Base-by-base conservation (phyloP, 2,329 filamentous ascomycete species). In the Blumeria hordei region DNA sequence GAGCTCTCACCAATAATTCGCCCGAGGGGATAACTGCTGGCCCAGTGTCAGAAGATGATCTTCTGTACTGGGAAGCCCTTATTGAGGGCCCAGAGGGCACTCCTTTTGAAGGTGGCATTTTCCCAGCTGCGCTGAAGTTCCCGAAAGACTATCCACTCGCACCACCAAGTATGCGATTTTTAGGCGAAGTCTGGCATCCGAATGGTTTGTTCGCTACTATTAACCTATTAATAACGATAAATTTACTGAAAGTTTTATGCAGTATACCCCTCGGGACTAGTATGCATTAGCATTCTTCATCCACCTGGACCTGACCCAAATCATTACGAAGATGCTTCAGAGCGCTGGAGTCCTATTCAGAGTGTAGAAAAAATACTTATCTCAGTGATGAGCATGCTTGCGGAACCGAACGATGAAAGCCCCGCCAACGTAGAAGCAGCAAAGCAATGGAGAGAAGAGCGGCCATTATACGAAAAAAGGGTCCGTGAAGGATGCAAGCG, bases 231-330 rank as follows among this genome's bases (percentile, higher is more conserved):
- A 28, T 28, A 28, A 28, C 21, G 39, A 43, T 14, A 32, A 18
- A 39, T 50, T 14, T 49, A 16, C 10, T 36, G 4, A 34, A 28
- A 50, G 6, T 21, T 60, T 12, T 16, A n/a, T 43, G 39, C 10
- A 94, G 88, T 96, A 54, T 96, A 96, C 67, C 77, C 83, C 14
- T 90, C 83, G 66, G 90, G 90, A 59, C 77, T 90, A 16, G 92
- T 96, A 62, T 96, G 90, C 72, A 96, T 96, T 65, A 94, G 86
- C n/a, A 96, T 96, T 71, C 80, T 96, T 1, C 90, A 96, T 69
- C 83, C 90, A 3, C 90, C 90, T 2, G 90, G 92, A 64, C 90
- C 96, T 70, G 90, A 96, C 69, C 92, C 92, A 55, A 95, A 95
- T 71, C 88, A 94, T 72, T 96, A 96, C 75, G 90, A 96, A 69